Conservation (phyloP, 495 filamentous ascomycete species). For the Patellaria atrata region DNA sequence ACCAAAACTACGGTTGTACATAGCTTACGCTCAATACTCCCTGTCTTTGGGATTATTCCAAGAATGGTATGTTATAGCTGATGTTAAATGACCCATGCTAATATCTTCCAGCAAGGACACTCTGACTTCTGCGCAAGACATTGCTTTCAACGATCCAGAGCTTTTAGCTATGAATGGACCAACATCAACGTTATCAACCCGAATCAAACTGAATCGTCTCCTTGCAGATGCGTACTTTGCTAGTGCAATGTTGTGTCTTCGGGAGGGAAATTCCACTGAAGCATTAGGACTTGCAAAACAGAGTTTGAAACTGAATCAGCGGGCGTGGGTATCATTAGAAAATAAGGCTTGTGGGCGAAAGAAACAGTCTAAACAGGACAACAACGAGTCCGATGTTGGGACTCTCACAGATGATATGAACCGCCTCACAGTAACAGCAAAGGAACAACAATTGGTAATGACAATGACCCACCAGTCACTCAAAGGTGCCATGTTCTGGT, state of each 20-base stretch:
- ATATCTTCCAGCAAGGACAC: conserved; percentile 9
- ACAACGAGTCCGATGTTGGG: conserved; percentile 7
- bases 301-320: conserved; percentile 49
- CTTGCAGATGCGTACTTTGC: conserved; percentile 41
- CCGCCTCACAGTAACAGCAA: conserved; percentile 9
- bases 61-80: conserved; percentile 21
- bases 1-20: conserved; percentile 42
- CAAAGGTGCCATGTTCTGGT: conserved; percentile 65
- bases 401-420: conserved; percentile 7
- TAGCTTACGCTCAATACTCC: conserved; percentile 62
- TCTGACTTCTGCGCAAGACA: conserved; percentile 5
- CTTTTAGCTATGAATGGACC: conserved; percentile 13
- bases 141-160: conserved; percentile 9
- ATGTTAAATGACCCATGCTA: conserved; percentile 1
- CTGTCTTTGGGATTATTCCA: conserved; percentile 45
- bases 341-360: conserved; percentile 22
- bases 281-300: conserved; percentile 53
- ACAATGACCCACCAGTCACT: conserved; percentile 20
- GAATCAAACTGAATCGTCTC: conserved; percentile 26
- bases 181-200: conserved; percentile 11
- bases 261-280: conserved; percentile 45
- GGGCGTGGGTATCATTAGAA: conserved; percentile 59
- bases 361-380: conserved; percentile 1
- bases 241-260: conserved; percentile 47
- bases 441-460: conserved; percentile 10